These are phyloP conservation scores for Eimeria necatrix DNA, from an alignment of 169 alveolate genomes.

Conservation along the genomic window DNA sequence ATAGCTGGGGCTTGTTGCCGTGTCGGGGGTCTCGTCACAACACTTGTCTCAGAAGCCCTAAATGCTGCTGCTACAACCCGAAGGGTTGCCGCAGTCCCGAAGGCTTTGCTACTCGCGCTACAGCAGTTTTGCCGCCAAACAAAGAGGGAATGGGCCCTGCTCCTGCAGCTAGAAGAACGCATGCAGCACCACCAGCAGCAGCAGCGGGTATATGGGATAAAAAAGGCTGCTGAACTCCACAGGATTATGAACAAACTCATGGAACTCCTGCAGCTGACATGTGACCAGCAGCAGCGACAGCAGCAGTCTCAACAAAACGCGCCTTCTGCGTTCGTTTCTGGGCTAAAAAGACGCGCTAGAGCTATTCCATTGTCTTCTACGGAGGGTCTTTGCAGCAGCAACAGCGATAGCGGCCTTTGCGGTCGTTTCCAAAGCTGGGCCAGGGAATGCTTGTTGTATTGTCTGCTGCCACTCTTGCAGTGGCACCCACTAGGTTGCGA, in stretches of 20 bases:
- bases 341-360: slow-evolving; percentile 53
- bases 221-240: slow-evolving; percentile 49
- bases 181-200: slow-evolving; percentile 54
- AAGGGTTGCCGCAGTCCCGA: slow-evolving; percentile 52
- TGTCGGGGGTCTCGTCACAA: slow-evolving; percentile 6
- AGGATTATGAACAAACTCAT: slow-evolving; percentile 55
- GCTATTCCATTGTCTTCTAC: neutral
- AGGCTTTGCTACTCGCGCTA: slow-evolving; percentile 65
- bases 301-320: slow-evolving; percentile 24
- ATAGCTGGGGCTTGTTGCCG: slow-evolving; percentile 57
- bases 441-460: slow-evolving; percentile 56
- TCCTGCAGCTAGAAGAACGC: slow-evolving; percentile 57
- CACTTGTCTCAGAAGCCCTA: slow-evolving; percentile 28
- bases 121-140: slow-evolving; percentile 64
- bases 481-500: slow-evolving; percentile 69
- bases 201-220: neutral
- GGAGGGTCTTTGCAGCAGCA: slow-evolving; percentile 13
- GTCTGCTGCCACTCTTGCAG: slow-evolving; percentile 60
- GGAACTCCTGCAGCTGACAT: slow-evolving; percentile 41
- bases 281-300: slow-evolving; percentile 69
- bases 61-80: slow-evolving; percentile 58
- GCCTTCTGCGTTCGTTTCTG: slow-evolving; percentile 33
- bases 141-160: slow-evolving; percentile 63
- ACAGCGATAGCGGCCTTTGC: slow-evolving; percentile 44
- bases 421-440: slow-evolving; percentile 50